Base-by-base conservation (phyloP, 331 rosid species). In the Rosa hybrid region DNA sequence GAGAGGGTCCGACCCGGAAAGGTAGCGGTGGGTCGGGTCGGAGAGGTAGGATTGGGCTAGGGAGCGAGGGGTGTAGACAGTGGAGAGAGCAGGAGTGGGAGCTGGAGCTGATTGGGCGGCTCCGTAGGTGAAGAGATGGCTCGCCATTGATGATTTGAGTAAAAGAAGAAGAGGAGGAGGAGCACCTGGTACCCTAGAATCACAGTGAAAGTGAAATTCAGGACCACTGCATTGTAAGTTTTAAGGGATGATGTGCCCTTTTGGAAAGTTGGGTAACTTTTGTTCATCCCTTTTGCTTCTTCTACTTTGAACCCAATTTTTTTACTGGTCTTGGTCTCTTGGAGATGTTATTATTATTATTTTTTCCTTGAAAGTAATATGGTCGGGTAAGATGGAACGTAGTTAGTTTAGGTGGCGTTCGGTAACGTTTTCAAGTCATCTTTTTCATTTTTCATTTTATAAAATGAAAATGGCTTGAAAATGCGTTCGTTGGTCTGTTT, bases 91-190 rank as follows among this genome's bases (percentile, higher is more conserved):
- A 14, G 77, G 12, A 12, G 75, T 46, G 42, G 71, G 72, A 53
- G 14, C 64, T 71, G 73, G 41, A 49, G 64, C 81, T 69, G 85
- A 82, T 82, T 53, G 71, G 7, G 85, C 63, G 27, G 82, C 71
- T 42, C 72, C 86, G 80, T 39, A 83, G 41, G 72, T 79, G 83
- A 67, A 78, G 39, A 65, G 72, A 25, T 83, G 67, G 68, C 83
- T 80, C 67, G 85, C 71, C 83, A 85, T 81, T 21, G 70, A n/a
- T 76, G 48, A 59, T 7, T 8, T 25, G 45, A 16, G 18, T 30
- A 8, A 17, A 17, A 41, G 57, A 25, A 6, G 79, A 16, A 12
- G 48, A 34, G 12, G 45, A 5, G 2, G 3, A 16, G n/a, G 48
- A 34, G 20, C 25, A 2, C 0, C 2, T 59, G 34, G 41, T 62